A percentile compares a stretch with the other conserved stretches of the same genome.
Conservation (phyloP, 805 yeast species). For the Komagataella mondaviorum region DNA sequence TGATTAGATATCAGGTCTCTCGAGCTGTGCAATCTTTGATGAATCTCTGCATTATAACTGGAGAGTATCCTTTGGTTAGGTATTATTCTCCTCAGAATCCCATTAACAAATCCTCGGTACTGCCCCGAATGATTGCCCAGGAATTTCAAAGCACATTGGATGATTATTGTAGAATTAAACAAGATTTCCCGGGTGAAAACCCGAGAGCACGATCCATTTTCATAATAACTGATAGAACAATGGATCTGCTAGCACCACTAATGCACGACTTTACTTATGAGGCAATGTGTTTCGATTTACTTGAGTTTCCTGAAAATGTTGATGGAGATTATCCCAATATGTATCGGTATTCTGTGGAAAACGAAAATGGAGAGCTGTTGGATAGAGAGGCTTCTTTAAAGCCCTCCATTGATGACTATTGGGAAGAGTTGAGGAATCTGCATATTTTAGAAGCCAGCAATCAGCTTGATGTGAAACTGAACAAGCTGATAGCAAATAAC, state of each 20-base stretch:
- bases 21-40: conserved; percentile 53
- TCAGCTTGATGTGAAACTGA: conserved; percentile 39
- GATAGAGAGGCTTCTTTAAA: conserved; percentile 33
- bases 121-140: conserved; percentile 60
- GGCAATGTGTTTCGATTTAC: conserved; percentile 74
- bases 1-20: conserved; percentile 44
- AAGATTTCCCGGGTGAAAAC: conserved; percentile 45
- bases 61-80: conserved; percentile 82
- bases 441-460: conserved; percentile 71
- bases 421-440: conserved; percentile 57
- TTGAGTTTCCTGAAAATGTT: conserved; percentile 3
- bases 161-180: conserved; percentile 56
- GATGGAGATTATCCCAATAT: conserved; percentile 11
- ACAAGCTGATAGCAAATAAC: conserved; percentile 55
- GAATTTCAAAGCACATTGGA: conserved; percentile 62
- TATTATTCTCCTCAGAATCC: conserved; percentile 45
- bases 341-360: conserved; percentile 44
- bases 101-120: conserved; percentile 36
- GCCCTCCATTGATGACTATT: conserved; percentile 47
- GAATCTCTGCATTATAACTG: conserved; percentile 61
- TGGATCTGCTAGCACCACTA: conserved; percentile 75
- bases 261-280: conserved; percentile 86
- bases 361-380: conserved; percentile 32
- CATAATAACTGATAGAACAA: conserved; percentile 67
- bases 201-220: conserved; percentile 59